phyloP scores from a whole-genome alignment of 192 early-diverging fungal species.

The Neocallimastix lanati region DNA sequence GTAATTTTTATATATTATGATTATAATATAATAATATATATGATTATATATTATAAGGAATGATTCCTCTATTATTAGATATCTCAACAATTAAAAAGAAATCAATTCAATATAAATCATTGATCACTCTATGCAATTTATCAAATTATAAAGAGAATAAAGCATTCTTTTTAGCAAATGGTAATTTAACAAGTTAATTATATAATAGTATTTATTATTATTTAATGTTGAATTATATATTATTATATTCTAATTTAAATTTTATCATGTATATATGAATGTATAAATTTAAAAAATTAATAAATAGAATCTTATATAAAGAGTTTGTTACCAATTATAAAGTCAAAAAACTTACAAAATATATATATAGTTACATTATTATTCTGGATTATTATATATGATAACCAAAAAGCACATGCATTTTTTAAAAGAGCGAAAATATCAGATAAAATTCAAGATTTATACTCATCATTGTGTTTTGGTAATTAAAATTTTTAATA shows the following conservation, averaged over 20 bases:
- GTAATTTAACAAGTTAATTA: too few relatives aligned
- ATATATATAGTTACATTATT: neutral
- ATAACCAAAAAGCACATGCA: neutral
- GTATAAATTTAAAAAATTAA: too few relatives aligned
- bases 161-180: neutral
- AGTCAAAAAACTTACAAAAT: neutral
- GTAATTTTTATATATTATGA: too few relatives aligned
- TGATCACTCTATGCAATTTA: neutral
- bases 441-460: neutral
- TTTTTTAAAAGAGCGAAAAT: neutral
- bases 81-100: neutral
- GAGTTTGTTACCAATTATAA: neutral
- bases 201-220: too few relatives aligned
- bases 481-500: too few relatives aligned
- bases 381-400: neutral
- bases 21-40: too few relatives aligned
- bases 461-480: neutral
- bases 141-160: neutral
- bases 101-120: neutral
- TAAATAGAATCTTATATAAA: neutral
- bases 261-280: too few relatives aligned
- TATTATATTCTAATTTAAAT: too few relatives aligned
- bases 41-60: neutral
- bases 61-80: neutral
- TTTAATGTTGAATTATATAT: too few relatives aligned